Conservation (phyloP, 2,329 filamentous ascomycete genomes). For the Diplodia mutila region DNA sequence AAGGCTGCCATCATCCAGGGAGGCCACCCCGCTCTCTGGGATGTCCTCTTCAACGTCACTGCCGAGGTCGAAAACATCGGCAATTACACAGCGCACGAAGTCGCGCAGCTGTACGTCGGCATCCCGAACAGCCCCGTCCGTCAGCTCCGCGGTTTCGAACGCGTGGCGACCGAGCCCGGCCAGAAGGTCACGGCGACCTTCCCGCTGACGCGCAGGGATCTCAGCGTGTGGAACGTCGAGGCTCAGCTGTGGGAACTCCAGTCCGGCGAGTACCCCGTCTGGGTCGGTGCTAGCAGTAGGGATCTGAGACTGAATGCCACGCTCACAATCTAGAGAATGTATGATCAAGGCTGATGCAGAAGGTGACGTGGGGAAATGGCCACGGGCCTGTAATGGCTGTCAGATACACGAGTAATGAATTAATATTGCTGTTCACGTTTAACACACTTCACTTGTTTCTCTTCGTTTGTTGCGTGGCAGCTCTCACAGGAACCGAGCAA, state of each 20-base stretch:
- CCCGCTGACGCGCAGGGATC: conserved; percentile 52
- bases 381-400: not conserved
- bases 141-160: conserved; percentile 29
- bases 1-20: conserved; percentile 21
- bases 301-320: conserved; percentile 34
- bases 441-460: no score
- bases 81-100: conserved; percentile 20
- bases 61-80: conserved; percentile 29
- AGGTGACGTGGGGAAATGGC: not conserved
- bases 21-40: conserved; percentile 25
- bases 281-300: conserved; percentile 43
- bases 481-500: not conserved
- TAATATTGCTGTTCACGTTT: not conserved
- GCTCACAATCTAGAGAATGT: conserved; percentile 9
- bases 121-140: conserved; percentile 38
- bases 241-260: conserved; percentile 50
- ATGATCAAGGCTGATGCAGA: not conserved
- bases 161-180: conserved; percentile 24
- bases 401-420: not conserved
- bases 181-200: conserved; percentile 50
- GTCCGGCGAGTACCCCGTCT: conserved; percentile 33
- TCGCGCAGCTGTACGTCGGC: conserved; percentile 30
- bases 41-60: conserved; percentile 23
- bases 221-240: conserved; percentile 56
- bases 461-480: no score